These are phyloP conservation scores for Baorangia bicolor DNA, from an alignment of 768 basidiomycete genomes.

Conservation along the genomic window DNA sequence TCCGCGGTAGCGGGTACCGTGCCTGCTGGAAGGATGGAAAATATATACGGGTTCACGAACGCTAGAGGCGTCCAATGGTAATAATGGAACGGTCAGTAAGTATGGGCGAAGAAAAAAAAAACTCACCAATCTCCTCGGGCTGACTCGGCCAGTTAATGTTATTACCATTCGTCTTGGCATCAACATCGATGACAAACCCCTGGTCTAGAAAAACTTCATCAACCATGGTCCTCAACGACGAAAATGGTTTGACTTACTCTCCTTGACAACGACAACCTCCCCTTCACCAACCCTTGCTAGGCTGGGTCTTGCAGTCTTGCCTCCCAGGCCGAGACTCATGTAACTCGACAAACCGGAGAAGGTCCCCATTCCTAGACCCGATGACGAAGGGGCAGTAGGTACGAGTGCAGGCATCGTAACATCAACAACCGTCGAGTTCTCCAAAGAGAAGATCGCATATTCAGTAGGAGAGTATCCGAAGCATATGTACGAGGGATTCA, in stretches of 20 bases:
- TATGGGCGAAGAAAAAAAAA: constrained; percentile 26
- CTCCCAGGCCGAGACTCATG: constrained; percentile 79
- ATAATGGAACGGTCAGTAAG: constrained; percentile 61
- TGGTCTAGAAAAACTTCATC: constrained; percentile 45
- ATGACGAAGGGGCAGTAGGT: constrained; percentile 29
- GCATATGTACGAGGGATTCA: constrained; percentile 58
- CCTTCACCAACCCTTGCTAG: constrained; percentile 53
- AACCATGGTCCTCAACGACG: not conserved
- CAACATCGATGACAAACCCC: constrained; percentile 61
- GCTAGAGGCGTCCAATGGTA: constrained; percentile 50
- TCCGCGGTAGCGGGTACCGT: constrained; percentile 42
- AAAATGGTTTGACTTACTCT: constrained; percentile 53
- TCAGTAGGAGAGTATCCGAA: constrained; percentile 76
- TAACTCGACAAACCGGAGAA: constrained; percentile 77
- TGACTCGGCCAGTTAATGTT: constrained; percentile 73
- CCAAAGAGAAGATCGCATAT: constrained; percentile 66
- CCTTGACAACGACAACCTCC: constrained; percentile 73
- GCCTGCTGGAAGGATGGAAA: constrained; percentile 72
- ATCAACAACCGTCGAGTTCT: constrained; percentile 55
- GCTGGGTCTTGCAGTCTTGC: constrained; percentile 63
- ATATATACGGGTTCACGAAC: constrained; percentile 73
- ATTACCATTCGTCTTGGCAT: constrained; percentile 51
- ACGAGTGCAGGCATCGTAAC: constrained; percentile 46
- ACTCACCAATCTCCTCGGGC: constrained; percentile 76
- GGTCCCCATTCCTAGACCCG: constrained; percentile 56